Evolutionary conservation across 1,284 basidiomycete species (phyloP), one percentile per base, ranked within the genome.

Genomic region (Grifola frondosa): DNA sequence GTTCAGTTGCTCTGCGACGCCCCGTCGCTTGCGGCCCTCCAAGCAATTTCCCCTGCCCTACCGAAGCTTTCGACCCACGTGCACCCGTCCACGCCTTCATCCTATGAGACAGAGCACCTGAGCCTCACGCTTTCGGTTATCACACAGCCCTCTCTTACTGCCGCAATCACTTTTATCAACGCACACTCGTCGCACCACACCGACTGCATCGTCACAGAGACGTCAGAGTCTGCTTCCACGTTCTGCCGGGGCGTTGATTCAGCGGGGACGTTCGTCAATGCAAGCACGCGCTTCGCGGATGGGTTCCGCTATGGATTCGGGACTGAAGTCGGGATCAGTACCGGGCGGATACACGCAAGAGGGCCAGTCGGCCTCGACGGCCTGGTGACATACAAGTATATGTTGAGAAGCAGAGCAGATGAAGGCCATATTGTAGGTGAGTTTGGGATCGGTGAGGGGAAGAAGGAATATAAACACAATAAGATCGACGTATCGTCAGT

Each of bases 271-370:
- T 99, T 90, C 59, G 80, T 97, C 51, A 99, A 99, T 58, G 91
- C 94, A 3, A 91, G 86, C 52, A 97, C 97, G 7, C 80, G 97
- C 34, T 99, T 99, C 60, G 89, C 95, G 0, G 97, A 99, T 65
- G 97, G 97, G 1, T 98, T 96, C 68, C 71, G 97, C 43, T 99
- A 94, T 65, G 97, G 97, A 0, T 91, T 97, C 53, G 97, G 97
- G 1, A 96, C 97, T 2, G 97, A 99, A 67, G 96, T 99, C 1
- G 97, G 97, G 8, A 97, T 99, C 61, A 90, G 87, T 61, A 99
- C 97, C 0, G 94, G 94, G 2, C 86, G 91, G 58, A 97, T 97
- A 41, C 97, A 99, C 60, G 96, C 97, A 3, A 75, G 97, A 22
- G 97, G 97, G 2, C 97, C 97, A 0, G 97, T 99, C 1, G 97